Base-by-base conservation (phyloP, 495 filamentous ascomycete species). In the Penicillium paradoxum region DNA sequence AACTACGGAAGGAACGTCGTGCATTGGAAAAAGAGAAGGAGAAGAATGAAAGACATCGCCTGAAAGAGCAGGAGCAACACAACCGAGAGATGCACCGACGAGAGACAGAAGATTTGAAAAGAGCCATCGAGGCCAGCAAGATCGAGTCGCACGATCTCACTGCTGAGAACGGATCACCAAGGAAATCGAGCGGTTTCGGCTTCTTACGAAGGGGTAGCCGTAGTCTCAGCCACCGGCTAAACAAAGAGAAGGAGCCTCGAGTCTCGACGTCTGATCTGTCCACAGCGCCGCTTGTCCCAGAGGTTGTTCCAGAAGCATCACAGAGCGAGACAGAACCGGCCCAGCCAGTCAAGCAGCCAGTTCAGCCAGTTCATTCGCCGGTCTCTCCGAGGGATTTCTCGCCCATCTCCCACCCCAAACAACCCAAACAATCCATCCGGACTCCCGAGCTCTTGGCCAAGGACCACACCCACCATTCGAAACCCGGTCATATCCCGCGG, bases 11-110 rank as follows among this genome's bases (percentile, higher is more conserved):
- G 58, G 85, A 84, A 42, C 73, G 75, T 7, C 86, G 83, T 51
- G 79, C 78, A 18, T 81, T 82, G 18, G 83, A 85, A 21, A 91
- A 86, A 58, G 85, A 87, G 33, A 75, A 73, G 49, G 77, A 82
- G 49, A 89, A 84, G 60, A 77, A 74, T 4, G 79, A 81, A 1
- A 80, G 86, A 57, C 80, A 81, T 54, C 82, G 81, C 34, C 76
- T 82, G 50, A 86, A 83, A 56, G 87, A 88, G 27, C 60, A 78
- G 10, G 83, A 88, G 0, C 69, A 49, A 53, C 76, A 58, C 7
- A 51, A 42, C 18, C 73, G 69, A 56, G 79, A 83, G 38, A 68
- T 70, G 25, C 68, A 76, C 45, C 74, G 73, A 53, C 77, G 75
- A 40, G 79, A 84, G 58, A 79, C 80, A 18, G 80, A 80, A 18